These are phyloP conservation scores for Plasmodium billcollinsi DNA, from an alignment of 169 alveolate genomes.

Conservation along the genomic window DNA sequence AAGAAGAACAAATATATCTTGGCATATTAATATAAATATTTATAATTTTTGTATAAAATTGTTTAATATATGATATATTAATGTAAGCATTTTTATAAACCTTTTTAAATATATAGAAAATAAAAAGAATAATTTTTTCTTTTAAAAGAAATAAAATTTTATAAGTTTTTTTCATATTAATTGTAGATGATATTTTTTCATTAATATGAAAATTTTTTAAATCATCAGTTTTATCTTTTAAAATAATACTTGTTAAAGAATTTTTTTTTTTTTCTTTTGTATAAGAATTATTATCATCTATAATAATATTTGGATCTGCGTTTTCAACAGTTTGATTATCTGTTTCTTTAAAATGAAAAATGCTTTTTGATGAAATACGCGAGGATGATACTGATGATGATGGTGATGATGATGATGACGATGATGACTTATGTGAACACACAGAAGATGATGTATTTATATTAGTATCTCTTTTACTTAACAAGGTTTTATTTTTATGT, in stretches of 20 bases:
- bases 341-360: no score
- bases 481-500: background rate
- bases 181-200: background rate
- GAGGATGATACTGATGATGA: no score
- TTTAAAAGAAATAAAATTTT: constrained; percentile 13
- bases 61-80: constrained; percentile 13
- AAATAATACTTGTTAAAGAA: no score
- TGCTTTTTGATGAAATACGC: no score
- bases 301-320: no score
- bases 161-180: background rate
- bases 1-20: background rate
- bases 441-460: background rate
- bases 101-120: constrained; percentile 15
- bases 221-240: no score
- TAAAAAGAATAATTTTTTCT: constrained; percentile 15
- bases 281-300: no score
- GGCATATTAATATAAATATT: constrained; percentile 32
- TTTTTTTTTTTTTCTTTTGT: no score
- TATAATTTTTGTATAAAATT: constrained; percentile 24
- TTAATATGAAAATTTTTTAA: background rate
- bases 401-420: no score
- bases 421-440: background rate
- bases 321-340: no score
- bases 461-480: no score
- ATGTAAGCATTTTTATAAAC: background rate